phyloP scores from a whole-genome alignment of 108 stramenopile species.

The Fistulifera pelliculosa region DNA sequence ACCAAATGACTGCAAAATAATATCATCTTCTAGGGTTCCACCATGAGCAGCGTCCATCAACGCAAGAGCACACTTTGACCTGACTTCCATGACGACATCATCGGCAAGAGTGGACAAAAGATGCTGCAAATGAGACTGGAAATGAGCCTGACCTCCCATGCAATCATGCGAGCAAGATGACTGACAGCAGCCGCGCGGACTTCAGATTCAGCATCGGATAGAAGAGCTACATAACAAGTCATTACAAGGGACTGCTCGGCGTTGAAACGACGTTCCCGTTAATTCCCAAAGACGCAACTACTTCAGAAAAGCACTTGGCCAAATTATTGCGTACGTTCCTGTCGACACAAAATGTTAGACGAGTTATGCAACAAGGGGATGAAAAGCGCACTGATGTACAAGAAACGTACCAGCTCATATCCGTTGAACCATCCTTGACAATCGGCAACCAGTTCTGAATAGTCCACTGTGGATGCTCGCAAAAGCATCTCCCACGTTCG shows the following conservation, averaged over 20 bases:
- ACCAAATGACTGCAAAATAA: slow-evolving; percentile 72
- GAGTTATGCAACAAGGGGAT: background rate
- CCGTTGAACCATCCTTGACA: slow-evolving; percentile 62
- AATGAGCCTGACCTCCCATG: slow-evolving; percentile 66
- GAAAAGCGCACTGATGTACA: slow-evolving; percentile 3
- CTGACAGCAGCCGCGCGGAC: slow-evolving; percentile 90
- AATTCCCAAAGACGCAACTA: slow-evolving; percentile 64
- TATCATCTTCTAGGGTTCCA: slow-evolving; percentile 56
- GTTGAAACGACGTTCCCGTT: slow-evolving; percentile 18
- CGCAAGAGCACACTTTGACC: slow-evolving; percentile 44
- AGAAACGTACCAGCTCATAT: slow-evolving; percentile 74
- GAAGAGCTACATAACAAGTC: slow-evolving; percentile 69
- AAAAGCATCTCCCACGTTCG: slow-evolving; percentile 62
- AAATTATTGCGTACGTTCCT: slow-evolving; percentile 91
- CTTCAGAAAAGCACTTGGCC: slow-evolving; percentile 69
- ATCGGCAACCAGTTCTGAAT: slow-evolving; percentile 66
- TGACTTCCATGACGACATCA: slow-evolving; percentile 59
- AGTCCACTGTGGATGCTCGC: slow-evolving; percentile 50
- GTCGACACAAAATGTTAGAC: background rate
- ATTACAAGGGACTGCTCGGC: slow-evolving; percentile 37
- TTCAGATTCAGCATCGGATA: slow-evolving; percentile 87
- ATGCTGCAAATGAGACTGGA: slow-evolving; percentile 56
- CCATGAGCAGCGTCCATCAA: slow-evolving; percentile 77
- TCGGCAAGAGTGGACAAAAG: slow-evolving; percentile 53
- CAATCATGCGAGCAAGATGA: slow-evolving; percentile 75